Conservation (phyloP, 116 monocot species). For the Trichopus zeylanicus region DNA sequence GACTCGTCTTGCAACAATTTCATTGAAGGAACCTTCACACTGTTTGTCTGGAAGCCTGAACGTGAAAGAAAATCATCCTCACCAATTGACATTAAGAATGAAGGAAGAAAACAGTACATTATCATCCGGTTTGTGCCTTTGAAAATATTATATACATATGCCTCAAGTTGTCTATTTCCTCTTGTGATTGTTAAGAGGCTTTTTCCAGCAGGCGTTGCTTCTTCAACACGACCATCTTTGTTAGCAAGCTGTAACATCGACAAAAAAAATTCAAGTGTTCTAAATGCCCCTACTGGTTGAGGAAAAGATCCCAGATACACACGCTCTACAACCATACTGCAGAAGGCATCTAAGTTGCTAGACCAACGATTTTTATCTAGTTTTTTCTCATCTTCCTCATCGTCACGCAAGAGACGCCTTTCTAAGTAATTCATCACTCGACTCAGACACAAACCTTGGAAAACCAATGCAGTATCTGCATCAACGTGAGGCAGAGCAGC, state of each 20-base stretch:
- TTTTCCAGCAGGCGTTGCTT: constrained; percentile 68
- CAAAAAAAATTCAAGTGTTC: constrained; percentile 82
- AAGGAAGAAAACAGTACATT: constrained; percentile 94
- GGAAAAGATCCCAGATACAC: constrained; percentile 97
- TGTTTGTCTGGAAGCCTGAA: constrained; percentile 58
- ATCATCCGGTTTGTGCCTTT: constrained; percentile 95
- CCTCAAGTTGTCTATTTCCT: constrained; percentile 71
- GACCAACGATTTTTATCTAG: constrained; percentile 96
- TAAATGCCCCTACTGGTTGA: constrained; percentile 62
- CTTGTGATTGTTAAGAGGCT: constrained; percentile 79
- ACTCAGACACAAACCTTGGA: constrained; percentile 89
- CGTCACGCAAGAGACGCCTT: constrained; percentile 82
- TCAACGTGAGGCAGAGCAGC: constrained; percentile 74
- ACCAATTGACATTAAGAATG: constrained; percentile 58
- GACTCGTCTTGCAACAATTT: constrained; percentile 37
- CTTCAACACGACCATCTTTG: constrained; percentile 91
- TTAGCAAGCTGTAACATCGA: constrained; percentile 98
- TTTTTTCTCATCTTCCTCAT: constrained; percentile 91
- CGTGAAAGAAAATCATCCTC: constrained; percentile 53
- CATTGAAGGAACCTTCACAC: constrained; percentile 8
- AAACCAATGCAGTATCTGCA: constrained; percentile 72
- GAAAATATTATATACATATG: constrained; percentile 83
- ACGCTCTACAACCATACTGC: constrained; percentile 92
- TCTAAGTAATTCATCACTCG: constrained; percentile 96
- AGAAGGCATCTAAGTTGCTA: constrained; percentile 74